Base-by-base conservation (phyloP, 305 asterid species). In the Nicotiana rustica region DNA sequence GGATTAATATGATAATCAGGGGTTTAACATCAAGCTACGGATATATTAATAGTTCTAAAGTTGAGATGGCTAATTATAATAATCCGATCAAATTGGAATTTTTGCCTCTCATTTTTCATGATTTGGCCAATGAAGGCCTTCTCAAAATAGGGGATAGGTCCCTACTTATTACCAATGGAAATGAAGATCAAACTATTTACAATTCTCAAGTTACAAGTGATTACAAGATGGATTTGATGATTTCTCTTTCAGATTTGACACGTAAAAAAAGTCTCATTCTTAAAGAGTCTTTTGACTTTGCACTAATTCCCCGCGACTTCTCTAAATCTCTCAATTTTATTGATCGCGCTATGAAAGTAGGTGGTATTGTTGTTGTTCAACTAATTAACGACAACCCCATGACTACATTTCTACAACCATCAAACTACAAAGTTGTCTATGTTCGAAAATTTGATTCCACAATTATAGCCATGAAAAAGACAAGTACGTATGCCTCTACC, bases 111-210 rank as follows among this genome's bases (percentile, higher is more conserved):
- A 6, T 84, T 41, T 78, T 81, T 66, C 86, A 21, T 36, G 86
- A 88, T 82, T 73, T 88, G 79, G 82, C 83, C 49, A 84, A 83
- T 31, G 87, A 88, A 52, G 91, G 89, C 35, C 78, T 88, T 18
- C 14, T 88, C 60, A 84, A 78, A 78, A 36, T 38, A 19, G 84
- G 83, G 8, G 86, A 86, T 14, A 67, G 21, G 17, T 82, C 81
- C 59, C 68, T 83, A 10, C 6, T 86, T 55, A 17, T 88, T n/a
- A 86, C 81, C 49, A 38, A 35, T 44, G 80, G 65, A 36, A 49
- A 69, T n/a, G 73, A 77, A 38, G 83, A 80, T 41, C 2, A 41
- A 73, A 36, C 10, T 12, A 62, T 65, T 0, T n/a, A 38, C 29
- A 62, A 78, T 18, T 18, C 67, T 21, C 71, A 73, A 13, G 44